Base-by-base conservation (phyloP, 495 filamentous ascomycete genomes). In the Articulospora tetracladia region DNA sequence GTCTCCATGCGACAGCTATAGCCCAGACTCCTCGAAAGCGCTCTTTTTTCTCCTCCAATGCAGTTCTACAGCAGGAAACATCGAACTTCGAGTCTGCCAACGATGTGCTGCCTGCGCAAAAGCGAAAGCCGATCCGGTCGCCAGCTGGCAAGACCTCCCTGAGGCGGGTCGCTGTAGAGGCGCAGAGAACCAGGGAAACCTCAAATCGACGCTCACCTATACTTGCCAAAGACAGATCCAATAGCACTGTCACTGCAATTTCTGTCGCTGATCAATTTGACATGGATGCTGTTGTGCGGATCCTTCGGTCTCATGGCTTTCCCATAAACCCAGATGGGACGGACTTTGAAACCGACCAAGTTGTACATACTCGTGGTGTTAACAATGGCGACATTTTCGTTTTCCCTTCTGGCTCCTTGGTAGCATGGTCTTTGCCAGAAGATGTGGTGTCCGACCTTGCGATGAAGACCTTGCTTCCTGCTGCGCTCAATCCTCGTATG, bases 341-440 rank as follows among this genome's bases (percentile, higher is more conserved):
- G 23, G 84, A 81, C 55, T 82, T 91, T 50, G 74, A 84, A 24
- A 72, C 77, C 2, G 76, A 82, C 41, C 84, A 89, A 68, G 82
- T 84, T 20, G 78, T 82, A 12, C 81, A 83, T 63, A 79, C 79
- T 13, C 64, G 80, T 20, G 78, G 78, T 0, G 72, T 80, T 28
- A 83, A 81, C 59, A 69, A 75, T 53, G 92, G 92, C 13, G 94
- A 98, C 70, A 81, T 97, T 15, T 97, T 98, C 64, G 85, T 98
- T n/a, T 98, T 98, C 66, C 92, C 94, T 4, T 96, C 93, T 0
- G 94, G 94, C 2, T 95, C 92, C n/a, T 83, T 97, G 3, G 94
- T 98, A 10, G 83, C 90, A 27, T 98, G 94, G 94, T 86, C 85
- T 7, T 78, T 97, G 1, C 85, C 89, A 0, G 79, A 90, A 55